Evolutionary conservation across 2,329 filamentous ascomycete species (phyloP).

Genomic region (Scytalidium lignicola): DNA sequence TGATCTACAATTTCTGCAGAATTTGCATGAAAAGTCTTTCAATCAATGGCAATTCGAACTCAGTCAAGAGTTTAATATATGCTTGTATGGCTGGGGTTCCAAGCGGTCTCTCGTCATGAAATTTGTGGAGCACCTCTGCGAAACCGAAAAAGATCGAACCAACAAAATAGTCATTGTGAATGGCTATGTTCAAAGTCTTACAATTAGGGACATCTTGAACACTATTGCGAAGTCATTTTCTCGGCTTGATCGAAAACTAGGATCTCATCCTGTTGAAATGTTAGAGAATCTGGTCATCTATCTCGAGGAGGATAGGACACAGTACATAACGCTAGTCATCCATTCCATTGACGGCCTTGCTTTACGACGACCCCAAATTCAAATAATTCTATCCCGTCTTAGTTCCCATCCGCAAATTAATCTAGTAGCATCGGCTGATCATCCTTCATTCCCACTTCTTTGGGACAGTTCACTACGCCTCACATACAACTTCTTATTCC

Average conservation of each 20-base stretch:
- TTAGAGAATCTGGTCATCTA: conserved; percentile 60
- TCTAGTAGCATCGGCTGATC: conserved; percentile 78
- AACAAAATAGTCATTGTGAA: conserved; percentile 75
- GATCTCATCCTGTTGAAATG: conserved; percentile 56
- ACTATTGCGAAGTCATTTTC: conserved; percentile 62
- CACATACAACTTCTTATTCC: conserved; percentile 81
- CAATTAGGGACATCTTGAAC: conserved; percentile 63
- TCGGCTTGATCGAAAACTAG: conserved; percentile 35
- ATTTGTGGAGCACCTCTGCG: conserved; percentile 68
- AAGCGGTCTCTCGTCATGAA: conserved; percentile 70
- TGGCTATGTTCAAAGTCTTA: conserved; percentile 67
- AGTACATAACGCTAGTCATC: conserved; percentile 62
- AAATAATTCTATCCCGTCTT: conserved; percentile 70
- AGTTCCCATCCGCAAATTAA: conserved; percentile 67
- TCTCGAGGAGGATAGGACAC: conserved; percentile 44
- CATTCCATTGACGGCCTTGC: conserved; percentile 81
- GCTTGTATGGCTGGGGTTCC: conserved; percentile 88
- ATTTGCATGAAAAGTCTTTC: conserved; percentile 75
- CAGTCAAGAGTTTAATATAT: conserved; percentile 78
- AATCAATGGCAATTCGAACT: conserved; percentile 92
- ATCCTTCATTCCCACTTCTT: conserved; percentile 78
- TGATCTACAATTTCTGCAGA: conserved; percentile 67
- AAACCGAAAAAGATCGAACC: conserved; percentile 28
- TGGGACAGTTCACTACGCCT: conserved; percentile 87
- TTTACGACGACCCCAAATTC: conserved; percentile 65